Evolutionary conservation across 2,329 filamentous ascomycete species (phyloP), one percentile per base, ranked within the genome.

Genomic region (Paraconiothyrium brasiliense): DNA sequence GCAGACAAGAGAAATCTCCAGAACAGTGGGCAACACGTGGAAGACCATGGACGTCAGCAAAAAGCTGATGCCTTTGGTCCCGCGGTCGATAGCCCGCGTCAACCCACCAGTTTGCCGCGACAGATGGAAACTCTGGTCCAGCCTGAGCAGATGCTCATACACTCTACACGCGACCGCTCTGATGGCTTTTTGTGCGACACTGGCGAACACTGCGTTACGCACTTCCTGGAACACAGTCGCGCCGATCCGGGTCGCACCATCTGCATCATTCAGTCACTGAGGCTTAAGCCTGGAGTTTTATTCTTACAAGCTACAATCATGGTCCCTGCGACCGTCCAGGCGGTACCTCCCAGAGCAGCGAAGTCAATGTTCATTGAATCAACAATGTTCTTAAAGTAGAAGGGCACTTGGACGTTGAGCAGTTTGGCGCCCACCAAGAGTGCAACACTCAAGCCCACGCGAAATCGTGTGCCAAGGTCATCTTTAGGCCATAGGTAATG

Each of bases 11-110:
- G 90, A 89, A 64, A 99, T 99, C 76, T 99, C 95, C 35, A 99
- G 81, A 0, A 93, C 92, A 0, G 94, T 99, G 0, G 95, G 95
- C 16, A 98, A 86, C 60, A 99, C 90, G 77, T 99, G 95, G 72
- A 99, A 98, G 34, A 99, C 93, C 94, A 99, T 99, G 70, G 94
- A 97, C 0, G 93, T 97, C 66, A 99, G 84, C 68, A 99, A 79
- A 78, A 98, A 99, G 83, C 93, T 97, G 77, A 99, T 99, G 65
- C 95, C 96, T 81, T 99, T 99, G 22, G 95, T 99, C 74, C 95
- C 95, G 65, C 96, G 89, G 76, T 99, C 96, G 65, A 99, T 95
- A 27, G 96, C 95, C 67, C 95, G 86, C 1, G 94, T 98, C 66
- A 99, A 81, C 1, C 95, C 95, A 65, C 95, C 95, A 0, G 95